Base-by-base conservation (phyloP, 208 protist species). In the Kentomonas sorsogonicus region DNA sequence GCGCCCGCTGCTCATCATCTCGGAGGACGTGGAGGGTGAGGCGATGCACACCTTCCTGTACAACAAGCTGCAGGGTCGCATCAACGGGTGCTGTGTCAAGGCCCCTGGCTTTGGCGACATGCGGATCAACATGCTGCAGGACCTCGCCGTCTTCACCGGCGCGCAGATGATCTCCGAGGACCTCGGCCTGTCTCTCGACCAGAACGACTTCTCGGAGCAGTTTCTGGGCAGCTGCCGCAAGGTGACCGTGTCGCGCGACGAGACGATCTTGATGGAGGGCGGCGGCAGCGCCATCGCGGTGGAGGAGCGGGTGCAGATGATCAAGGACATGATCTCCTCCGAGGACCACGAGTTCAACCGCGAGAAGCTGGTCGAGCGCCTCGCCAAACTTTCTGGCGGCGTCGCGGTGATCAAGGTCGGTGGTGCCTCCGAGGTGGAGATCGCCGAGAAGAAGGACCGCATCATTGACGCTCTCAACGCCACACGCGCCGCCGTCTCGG, bases 51-150 rank as follows among this genome's bases (percentile, higher is more conserved):
- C 90, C 3, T 89, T 99, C 31, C 77, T 99, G 41, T 94, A 91
- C 74, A 96, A 96, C 69, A 96, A 96, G 63, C 79, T 95, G 47
- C 77, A 94, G 43, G 84, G 86, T 27, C 61, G 86, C 54, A 85
- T 94, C 45, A 76, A 52, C 15, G 93, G 88, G 10, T 91, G 83
- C 53, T 67, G 88, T 0, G 94, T 99, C 39, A 99, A 99, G 81
- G 98, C 98, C 1, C 98, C 98, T 41, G 98, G 98, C 39, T 99
- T 99, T 69, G 99, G 99, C 51, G 99, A 99, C 60, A 97, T 98
- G 79, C 84, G 97, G 55, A 99, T 98, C 76, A 97, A 93, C 61
- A 97, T 91, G 60, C 78, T 99, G 29, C 96, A 99, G 69, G 99
- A 99, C 76, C 98, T 99, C 44, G 98, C 98, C 33, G 81, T 99